Evolutionary conservation across 345 rosid species (phyloP), one percentile per base, ranked within the genome.

Genomic region (Eucalyptus dawsonii): DNA sequence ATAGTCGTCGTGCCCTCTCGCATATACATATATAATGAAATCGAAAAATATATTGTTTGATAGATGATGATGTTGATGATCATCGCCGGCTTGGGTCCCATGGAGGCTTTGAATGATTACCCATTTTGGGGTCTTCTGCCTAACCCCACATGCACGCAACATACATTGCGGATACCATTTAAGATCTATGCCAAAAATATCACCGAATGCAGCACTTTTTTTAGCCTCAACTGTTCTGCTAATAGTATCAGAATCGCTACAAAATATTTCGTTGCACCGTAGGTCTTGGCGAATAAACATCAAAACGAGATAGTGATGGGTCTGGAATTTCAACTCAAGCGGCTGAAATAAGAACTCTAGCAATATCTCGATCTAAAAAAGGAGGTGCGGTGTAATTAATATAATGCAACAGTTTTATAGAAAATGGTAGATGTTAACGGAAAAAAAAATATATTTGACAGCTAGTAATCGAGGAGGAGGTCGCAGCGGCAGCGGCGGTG

Each of bases 1-100:
- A 65, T 14, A 12, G 3, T 65, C 37, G 6, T 3, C 11, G 0
- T 65, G 6, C 1, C 5, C 4, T 65, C 3, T 65, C 69, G 0
- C 1, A 8, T n/a, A n/a, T 40, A 40, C 2, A 12, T 40, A 6
- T 40, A 9, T 7, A 2, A 37, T 11, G 45, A 37, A 37, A 37
- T 11, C 3, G 2, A 40, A 31, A 19, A 67, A 37, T 37, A 1
- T 0, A 31, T 2, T 6, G 1, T 8, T 72, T 42, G 14, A 37
- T 21, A 72, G 45, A 37, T 5, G 9, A 11, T 4, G 47, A 40
- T 40, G 15, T 21, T 6, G 16, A 76, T 22, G 47, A 40, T 76
- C 9, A 8, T 11, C 0, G 16, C 24, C 2, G 29, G 47, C 15
- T 21, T 0, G 27, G 83, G 47, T 17, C 83, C 83, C 29, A 12